Percentiles rank a stretch among this genome's conserved stretches.
Conservation (phyloP, 2,329 filamentous ascomycete species). For the Xylariaceae sp. region DNA sequence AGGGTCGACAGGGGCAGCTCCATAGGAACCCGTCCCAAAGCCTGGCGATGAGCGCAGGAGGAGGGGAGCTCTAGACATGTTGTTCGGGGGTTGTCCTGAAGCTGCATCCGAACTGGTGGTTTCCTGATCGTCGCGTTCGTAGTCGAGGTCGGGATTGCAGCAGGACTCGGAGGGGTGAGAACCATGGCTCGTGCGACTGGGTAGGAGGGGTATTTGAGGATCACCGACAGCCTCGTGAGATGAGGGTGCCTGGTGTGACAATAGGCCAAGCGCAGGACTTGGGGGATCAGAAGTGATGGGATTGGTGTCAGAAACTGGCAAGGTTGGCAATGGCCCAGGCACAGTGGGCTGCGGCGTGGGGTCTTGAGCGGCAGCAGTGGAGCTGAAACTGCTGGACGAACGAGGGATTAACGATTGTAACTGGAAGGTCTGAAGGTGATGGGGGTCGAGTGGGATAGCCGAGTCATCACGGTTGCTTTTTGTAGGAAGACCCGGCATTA, state of each 20-base stretch:
- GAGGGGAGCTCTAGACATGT: slow-evolving; percentile 47
- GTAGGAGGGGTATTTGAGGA: slow-evolving; percentile 13
- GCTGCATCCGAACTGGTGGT: too few species aligned
- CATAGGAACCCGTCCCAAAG: slow-evolving; percentile 58
- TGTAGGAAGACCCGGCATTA: slow-evolving; percentile 14
- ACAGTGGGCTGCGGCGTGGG: slow-evolving; percentile 10
- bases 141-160: slow-evolving; percentile 11
- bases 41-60: slow-evolving; percentile 57
- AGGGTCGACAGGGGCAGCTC: slow-evolving; percentile 46
- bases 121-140: neutral
- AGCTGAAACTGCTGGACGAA: slow-evolving; percentile 11
- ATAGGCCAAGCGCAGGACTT: too few species aligned
- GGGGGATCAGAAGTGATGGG: too few species aligned
- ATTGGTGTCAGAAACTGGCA: neutral
- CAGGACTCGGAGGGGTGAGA: slow-evolving; percentile 5
- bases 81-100: slow-evolving; percentile 11
- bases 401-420: slow-evolving; percentile 20
- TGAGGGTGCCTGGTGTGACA: slow-evolving; percentile 7
- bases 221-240: slow-evolving; percentile 15
- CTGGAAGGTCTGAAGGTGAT: slow-evolving; percentile 21
- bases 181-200: slow-evolving; percentile 21
- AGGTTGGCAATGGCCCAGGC: slow-evolving; percentile 5
- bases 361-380: slow-evolving; percentile 16
- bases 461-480: slow-evolving; percentile 9
- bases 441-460: slow-evolving; percentile 8